These are phyloP conservation scores for Cryptococcus hybrid DNA, from an alignment of 1,284 basidiomycete genomes.

Conservation along the genomic window DNA sequence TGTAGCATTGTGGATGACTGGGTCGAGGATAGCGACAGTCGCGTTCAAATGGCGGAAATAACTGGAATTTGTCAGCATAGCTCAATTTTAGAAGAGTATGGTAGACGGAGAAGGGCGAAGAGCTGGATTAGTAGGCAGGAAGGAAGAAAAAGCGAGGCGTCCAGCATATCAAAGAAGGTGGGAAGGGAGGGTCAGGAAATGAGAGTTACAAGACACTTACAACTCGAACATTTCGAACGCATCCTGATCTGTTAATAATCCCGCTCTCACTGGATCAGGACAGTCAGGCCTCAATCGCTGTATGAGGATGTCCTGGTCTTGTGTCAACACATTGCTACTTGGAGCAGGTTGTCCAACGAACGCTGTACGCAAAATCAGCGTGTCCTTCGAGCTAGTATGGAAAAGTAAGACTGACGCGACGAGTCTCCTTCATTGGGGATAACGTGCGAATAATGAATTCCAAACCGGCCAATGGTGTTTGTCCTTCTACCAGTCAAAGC, in stretches of 20 bases:
- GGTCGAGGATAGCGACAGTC: constrained; percentile 42
- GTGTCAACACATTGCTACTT: neutral
- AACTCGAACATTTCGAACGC: constrained; percentile 39
- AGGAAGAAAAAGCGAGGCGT: no score
- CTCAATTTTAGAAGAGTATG: no score
- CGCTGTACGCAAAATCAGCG: neutral
- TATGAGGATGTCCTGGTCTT: neutral
- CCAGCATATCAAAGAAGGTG: no score
- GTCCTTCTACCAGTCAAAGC: no score
- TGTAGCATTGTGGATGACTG: constrained; percentile 42
- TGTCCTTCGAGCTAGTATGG: neutral
- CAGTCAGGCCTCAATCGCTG: constrained; percentile 13
- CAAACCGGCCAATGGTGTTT: neutral
- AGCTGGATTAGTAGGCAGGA: no score
- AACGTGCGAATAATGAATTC: constrained; percentile 27
- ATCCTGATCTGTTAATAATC: constrained; percentile 29
- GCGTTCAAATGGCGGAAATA: constrained; percentile 38
- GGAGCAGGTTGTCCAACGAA: neutral
- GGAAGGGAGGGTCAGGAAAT: neutral
- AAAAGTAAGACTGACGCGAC: constrained; percentile 12
- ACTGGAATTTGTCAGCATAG: constrained; percentile 6
- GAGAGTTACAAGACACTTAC: constrained; percentile 16
- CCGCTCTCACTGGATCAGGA: constrained; percentile 39
- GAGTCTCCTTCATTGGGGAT: constrained; percentile 29
- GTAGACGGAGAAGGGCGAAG: no score